Evolutionary conservation across 306 rosid genomes (phyloP).

Genomic region (Castanea crenata): DNA sequence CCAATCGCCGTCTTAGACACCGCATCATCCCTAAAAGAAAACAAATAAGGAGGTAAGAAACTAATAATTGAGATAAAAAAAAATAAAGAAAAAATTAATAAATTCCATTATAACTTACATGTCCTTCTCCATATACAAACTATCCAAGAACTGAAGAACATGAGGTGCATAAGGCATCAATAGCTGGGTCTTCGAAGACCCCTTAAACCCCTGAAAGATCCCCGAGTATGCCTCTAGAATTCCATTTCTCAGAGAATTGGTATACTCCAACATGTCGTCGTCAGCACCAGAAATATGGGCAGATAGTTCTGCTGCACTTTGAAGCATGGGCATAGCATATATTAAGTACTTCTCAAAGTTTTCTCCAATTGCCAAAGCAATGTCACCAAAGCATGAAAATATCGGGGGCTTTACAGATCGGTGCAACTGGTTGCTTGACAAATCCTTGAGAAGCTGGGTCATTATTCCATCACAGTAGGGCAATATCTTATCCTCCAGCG

Average conservation of each 20-base stretch:
- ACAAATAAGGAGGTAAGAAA: slow-evolving; percentile 2
- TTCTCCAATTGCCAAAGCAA: slow-evolving; percentile 93
- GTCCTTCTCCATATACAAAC: slow-evolving; percentile 79
- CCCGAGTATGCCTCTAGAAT: slow-evolving; percentile 94
- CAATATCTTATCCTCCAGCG: slow-evolving; percentile 76
- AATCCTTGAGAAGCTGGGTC: slow-evolving; percentile 89
- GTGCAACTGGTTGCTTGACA: slow-evolving; percentile 90
- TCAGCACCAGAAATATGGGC: slow-evolving; percentile 67
- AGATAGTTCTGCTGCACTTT: slow-evolving; percentile 94
- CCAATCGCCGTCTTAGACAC: slow-evolving; percentile 90
- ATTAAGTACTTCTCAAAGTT: slow-evolving; percentile 84
- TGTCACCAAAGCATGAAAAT: slow-evolving; percentile 93
- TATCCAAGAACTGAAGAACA: slow-evolving; percentile 86
- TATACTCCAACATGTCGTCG: slow-evolving; percentile 88
- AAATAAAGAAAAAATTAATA: not conserved
- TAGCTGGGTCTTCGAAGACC: slow-evolving; percentile 77
- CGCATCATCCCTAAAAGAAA: slow-evolving; percentile 70
- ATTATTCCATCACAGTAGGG: slow-evolving; percentile 92
- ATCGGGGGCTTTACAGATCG: slow-evolving; percentile 96
- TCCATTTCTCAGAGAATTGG: slow-evolving; percentile 90
- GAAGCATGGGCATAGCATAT: slow-evolving; percentile 98
- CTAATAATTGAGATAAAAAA: not conserved
- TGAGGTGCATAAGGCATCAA: slow-evolving; percentile 88
- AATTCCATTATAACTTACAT: slow-evolving; percentile 50
- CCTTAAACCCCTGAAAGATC: slow-evolving; percentile 91